Conservation (phyloP, 495 filamentous ascomycete genomes). For the Aspergillus carlsbadensis region DNA sequence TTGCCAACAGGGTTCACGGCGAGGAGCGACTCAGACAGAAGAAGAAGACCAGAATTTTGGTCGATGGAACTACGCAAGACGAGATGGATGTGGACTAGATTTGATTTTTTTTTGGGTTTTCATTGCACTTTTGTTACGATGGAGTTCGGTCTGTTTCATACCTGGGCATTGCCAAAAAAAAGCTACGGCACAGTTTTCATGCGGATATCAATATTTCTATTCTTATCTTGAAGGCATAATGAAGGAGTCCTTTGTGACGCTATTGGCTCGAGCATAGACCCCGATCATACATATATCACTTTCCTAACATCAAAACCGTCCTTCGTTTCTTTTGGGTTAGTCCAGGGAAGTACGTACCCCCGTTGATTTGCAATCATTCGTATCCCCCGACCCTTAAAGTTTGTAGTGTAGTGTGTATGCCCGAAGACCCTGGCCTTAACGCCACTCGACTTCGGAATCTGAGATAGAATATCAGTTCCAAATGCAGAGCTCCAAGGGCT, state of each 20-base stretch:
- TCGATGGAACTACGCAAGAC: slow-evolving; percentile 66
- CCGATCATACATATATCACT: slow-evolving; percentile 5
- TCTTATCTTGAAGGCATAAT: slow-evolving; percentile 1
- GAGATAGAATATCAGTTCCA: slow-evolving; percentile 46
- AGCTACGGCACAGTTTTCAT: slow-evolving; percentile 13
- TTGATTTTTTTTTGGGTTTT: slow-evolving; percentile 15
- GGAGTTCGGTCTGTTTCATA: slow-evolving; percentile 25
- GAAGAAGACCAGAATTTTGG: slow-evolving; percentile 59
- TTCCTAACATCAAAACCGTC: slow-evolving; percentile 21
- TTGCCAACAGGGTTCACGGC: slow-evolving; percentile 33
- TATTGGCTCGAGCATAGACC: too few relatives aligned
- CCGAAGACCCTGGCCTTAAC: slow-evolving; percentile 53
- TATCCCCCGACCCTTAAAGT: slow-evolving; percentile 37
- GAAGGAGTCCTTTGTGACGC: neutral
- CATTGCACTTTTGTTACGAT: slow-evolving; percentile 19
- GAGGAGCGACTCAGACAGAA: slow-evolving; percentile 59
- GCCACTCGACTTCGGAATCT: neutral
- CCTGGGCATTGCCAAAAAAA: slow-evolving; percentile 17
- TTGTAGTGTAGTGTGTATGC: slow-evolving; percentile 49
- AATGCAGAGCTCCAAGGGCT: slow-evolving; percentile 48
- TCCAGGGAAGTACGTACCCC: slow-evolving; percentile 45
- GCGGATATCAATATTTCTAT: slow-evolving; percentile 1
- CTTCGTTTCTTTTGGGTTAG: slow-evolving; percentile 5
- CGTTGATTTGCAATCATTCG: slow-evolving; percentile 52
- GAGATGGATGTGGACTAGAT: slow-evolving; percentile 68